Evolutionary conservation across 108 stramenopile species (phyloP), one percentile per base, ranked within the genome.

Genomic region (Discostella pseudostelligera): DNA sequence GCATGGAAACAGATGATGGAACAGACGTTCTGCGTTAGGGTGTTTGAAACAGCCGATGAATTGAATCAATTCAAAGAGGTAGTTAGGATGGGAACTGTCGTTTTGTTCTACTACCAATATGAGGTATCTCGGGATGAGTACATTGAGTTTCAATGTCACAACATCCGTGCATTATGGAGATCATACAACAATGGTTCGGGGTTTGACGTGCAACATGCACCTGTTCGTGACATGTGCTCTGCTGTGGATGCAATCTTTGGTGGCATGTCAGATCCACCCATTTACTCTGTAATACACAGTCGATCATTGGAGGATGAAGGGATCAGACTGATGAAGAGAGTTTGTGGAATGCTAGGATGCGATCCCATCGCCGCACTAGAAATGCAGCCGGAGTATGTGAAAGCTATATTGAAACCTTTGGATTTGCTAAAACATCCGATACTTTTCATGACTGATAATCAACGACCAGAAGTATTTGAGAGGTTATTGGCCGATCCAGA

Each of bases 341-440:
- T 73, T 0, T 19, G 44, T 10, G 47, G 16, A 43, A 49, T 16
- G 0, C 54, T 58, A 28, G 69, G 69, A 12, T 70, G 69, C 43
- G 76, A 78, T 67, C 76, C 76, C 0, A 21, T 19, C n/a, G 77
- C 65, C 20, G 77, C 77, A 6, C 35, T 71, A 46, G 29, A 57
- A 16, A 78, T 78, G 77, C 25, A 46, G 9, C 77, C 77, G 10
- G 70, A 67, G 20, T 78, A 78, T 49, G 43, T 78, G 24, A 78
- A 78, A 44, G 54, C 77, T 2, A 78, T 78, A 26, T 45, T 78
- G 11, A 16, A 26, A 8, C 77, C 69, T 0, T 17, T 78, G 11
- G 70, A 61, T 6, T 67, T 78, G 77, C 22, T 78, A 16, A 37
- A 57, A 1, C 47, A 56, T 62, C 69, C 77, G 12, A 71, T 78